A percentile compares a stretch with the other conserved stretches of the same genome.
Evolutionary conservation across 2,329 filamentous ascomycete genomes (phyloP).

Genomic region (Botryotinia narcissicola): DNA sequence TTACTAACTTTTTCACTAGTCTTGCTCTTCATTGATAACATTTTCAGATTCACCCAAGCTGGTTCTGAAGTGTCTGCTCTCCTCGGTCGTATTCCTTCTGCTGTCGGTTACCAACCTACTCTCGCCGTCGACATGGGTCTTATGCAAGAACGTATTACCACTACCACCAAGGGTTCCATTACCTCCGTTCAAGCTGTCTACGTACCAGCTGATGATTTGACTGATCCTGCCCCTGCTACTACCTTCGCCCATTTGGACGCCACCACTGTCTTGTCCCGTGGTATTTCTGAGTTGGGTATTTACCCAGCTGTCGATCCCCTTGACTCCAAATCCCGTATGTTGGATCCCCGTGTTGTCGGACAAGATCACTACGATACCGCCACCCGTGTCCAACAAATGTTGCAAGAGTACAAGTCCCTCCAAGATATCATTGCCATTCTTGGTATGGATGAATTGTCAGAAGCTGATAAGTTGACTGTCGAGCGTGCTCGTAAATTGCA

Average conservation of each 20-base stretch:
- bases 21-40: constrained; percentile 99
- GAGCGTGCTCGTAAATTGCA: constrained; percentile 99
- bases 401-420: constrained; percentile 99
- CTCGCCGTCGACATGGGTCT: constrained; percentile 98
- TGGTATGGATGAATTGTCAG: constrained; percentile 99
- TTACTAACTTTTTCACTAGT: constrained; percentile 55
- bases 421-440: constrained; percentile 99
- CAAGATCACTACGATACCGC: constrained; percentile 97
- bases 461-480: constrained; percentile 99
- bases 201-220: constrained; percentile 99
- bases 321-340: constrained; percentile 98
- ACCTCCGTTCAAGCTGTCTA: constrained; percentile 99
- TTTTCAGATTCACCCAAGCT: constrained; percentile 99
- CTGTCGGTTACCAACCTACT: constrained; percentile 99
- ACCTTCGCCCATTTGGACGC: constrained; percentile 99
- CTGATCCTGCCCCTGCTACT: constrained; percentile 97
- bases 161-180: constrained; percentile 98
- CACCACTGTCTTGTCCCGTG: constrained; percentile 99
- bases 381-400: constrained; percentile 95
- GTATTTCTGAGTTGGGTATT: constrained; percentile 99
- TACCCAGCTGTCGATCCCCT: constrained; percentile 99
- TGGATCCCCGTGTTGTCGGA: constrained; percentile 97
- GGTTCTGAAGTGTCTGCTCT: constrained; percentile 99
- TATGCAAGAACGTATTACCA: constrained; percentile 99
- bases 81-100: constrained; percentile 98